phyloP scores from a whole-genome alignment of 768 basidiomycete genomes.

The Tephrocybe rancida region DNA sequence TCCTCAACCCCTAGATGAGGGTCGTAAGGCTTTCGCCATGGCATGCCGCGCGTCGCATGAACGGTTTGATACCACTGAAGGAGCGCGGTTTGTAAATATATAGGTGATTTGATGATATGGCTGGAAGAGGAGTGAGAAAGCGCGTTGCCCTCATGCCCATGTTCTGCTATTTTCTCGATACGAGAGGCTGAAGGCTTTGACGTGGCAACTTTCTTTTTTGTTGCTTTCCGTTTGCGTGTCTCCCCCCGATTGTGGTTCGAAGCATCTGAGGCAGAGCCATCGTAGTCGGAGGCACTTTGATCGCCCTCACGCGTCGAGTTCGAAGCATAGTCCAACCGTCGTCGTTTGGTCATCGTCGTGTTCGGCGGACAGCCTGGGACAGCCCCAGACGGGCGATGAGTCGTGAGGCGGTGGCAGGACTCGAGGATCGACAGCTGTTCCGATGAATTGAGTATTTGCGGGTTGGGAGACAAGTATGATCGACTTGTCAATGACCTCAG shows the following conservation, averaged over 20 bases:
- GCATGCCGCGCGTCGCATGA: conserved; percentile 77
- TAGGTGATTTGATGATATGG: conserved; percentile 48
- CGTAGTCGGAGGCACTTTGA: conserved; percentile 2
- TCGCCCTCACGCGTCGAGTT: not conserved
- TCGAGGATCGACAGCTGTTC: no score
- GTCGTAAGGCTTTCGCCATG: conserved; percentile 83
- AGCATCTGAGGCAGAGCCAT: conserved; percentile 15
- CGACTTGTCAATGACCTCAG: no score
- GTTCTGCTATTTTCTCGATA: not conserved
- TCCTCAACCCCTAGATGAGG: conserved; percentile 52
- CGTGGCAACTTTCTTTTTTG: not conserved
- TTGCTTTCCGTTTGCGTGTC: conserved; percentile 9
- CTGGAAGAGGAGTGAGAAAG: conserved; percentile 43
- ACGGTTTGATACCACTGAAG: conserved; percentile 73
- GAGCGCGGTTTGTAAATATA: conserved; percentile 50
- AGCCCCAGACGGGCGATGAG: no score
- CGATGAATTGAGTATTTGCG: no score
- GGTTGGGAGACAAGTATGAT: no score
- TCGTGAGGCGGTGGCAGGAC: no score
- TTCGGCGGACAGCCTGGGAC: not conserved
- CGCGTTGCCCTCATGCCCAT: not conserved
- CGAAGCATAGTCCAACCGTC: not conserved
- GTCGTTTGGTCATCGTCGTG: conserved; percentile 10
- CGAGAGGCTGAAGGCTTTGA: not conserved
- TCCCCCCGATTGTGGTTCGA: conserved; percentile 10